Evolutionary conservation across 2,329 filamentous ascomycete species (phyloP), one percentile per base, ranked within the genome.

Genomic region (Paradendryphiella salina): DNA sequence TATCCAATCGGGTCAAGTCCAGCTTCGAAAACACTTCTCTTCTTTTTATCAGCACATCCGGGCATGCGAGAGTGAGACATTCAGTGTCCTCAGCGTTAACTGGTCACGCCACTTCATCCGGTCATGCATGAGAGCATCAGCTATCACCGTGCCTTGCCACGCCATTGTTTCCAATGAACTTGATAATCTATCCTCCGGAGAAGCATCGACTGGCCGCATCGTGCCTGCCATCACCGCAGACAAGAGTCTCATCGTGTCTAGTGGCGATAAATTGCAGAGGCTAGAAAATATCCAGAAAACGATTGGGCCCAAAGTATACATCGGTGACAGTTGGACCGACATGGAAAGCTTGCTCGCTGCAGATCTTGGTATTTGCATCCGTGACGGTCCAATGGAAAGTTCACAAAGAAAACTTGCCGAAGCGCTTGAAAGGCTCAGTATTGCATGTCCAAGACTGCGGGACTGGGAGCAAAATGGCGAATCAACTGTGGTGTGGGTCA

Each of bases 321-420:
- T 79, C 9, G 78, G 78, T 7, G 78, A 80, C 52, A 78, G 76
- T 10, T 66, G 72, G 38, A 79, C 77, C 1, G 78, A 80, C 51
- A 73, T 79, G 15, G 76, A 77, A 36, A 74, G 73, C 37, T 61
- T 80, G 1, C 56, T 76, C 3, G 69, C 64, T 14, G 77, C 76
- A 2, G 75, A 79, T 53, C 39, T 79, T 14, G 78, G 78, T 1
- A 73, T 80, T 3, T 79, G 77, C 59, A 70, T 78, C 10, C 65
- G 72, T 4, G 74, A 77, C 43, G 66, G 73, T 5, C 63, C 66
- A 3, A 65, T 72, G 57, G 61, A 57, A 0, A 66, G 65, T n/a
- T 63, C 64, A 8, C 69, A 73, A 35, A 67, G 66, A 40, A 68
- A 60, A 31, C 55, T 78, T 2, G 60, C 60, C 8, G 66, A 73